Evolutionary conservation across 2,329 filamentous ascomycete species (phyloP), one percentile per base, ranked within the genome.

Genomic region (Cryphonectria japonica): DNA sequence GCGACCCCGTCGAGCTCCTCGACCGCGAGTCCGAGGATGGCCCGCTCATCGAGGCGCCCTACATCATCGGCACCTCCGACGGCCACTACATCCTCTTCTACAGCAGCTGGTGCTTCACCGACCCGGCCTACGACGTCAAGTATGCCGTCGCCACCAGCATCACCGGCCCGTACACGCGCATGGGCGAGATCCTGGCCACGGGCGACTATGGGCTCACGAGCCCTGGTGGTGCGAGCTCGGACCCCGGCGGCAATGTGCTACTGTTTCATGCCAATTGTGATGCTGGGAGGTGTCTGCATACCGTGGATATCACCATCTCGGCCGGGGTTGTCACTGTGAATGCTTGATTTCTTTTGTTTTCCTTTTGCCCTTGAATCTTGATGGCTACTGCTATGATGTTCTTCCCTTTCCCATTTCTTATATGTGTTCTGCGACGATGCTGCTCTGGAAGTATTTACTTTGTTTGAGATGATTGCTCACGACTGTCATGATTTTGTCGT

Each of bases 1-100:
- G 88, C 29, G 75, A 81, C 14, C 78, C 87, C 0, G 77, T 86
- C 43, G 74, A 80, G 76, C 81, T 88, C 11, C 77, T 88, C 39
- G 80, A 87, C 75, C 81, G 85, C 50, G 78, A 76, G 52, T 76
- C 77, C 14, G 77, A 75, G 3, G 86, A 88, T 74, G 86, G 85
- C 13, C 85, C 89, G 6, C 80, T 91, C 0, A 83, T 91, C 39
- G 89, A 92, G 78, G 90, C 89, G 19, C 90, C 90, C 0, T 83
- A 83, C 67, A 75, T 91, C 39, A 79, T 88, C 19, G 78, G 78
- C 19, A 80, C 80, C 3, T 76, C 74, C 0, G 82, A 83, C 29
- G 85, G 85, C 3, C 80, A 82, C 13, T 91, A 91, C 76, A 83
- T 89, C 69, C 79, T 92, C 60, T 90, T 91, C 77, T 92, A 87